These are phyloP conservation scores for Cystobasidiaceae sp. DNA, from an alignment of 1,284 basidiomycete species.

Conservation along the genomic window DNA sequence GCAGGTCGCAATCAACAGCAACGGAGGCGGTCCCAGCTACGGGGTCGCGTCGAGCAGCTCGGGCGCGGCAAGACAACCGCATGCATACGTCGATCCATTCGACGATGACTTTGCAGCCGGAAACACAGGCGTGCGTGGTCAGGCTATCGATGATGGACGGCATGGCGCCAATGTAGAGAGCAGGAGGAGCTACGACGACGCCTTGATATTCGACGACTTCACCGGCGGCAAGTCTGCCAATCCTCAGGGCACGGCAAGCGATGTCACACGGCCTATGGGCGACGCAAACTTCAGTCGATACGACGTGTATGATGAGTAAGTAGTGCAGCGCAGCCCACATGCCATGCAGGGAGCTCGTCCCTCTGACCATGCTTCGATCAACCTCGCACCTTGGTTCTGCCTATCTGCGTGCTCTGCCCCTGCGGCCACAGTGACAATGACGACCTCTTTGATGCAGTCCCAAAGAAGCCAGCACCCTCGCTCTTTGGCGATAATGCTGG, in stretches of 20 bases:
- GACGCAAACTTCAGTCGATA: conserved; percentile 21
- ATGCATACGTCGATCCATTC: conserved; percentile 26
- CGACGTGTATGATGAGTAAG: conserved; percentile 30
- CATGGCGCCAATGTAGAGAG: too few species aligned
- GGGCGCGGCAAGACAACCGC: conserved; percentile 18
- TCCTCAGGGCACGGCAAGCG: conserved; percentile 36
- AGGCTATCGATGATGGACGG: too few species aligned
- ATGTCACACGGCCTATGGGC: conserved; percentile 25
- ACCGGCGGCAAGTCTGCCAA: conserved; percentile 39
- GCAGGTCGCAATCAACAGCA: neutral
- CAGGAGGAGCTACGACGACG: conserved; percentile 12
- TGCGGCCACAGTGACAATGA: conserved; percentile 28
- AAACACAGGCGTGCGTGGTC: too few species aligned
- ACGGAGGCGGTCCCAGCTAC: neutral
- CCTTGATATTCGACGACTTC: conserved; percentile 33
- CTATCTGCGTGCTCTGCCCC: too few species aligned
- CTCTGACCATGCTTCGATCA: too few species aligned
- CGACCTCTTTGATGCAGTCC: conserved; percentile 11
- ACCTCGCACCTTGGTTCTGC: too few species aligned
- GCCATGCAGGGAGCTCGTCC: too few species aligned
- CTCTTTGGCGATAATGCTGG: conserved; percentile 15
- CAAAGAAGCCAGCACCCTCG: conserved; percentile 12
- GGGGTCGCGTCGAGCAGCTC: neutral
- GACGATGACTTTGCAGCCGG: conserved; percentile 21
- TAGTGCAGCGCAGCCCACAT: neutral